These are phyloP conservation scores for Auriscalpium orientale DNA, from an alignment of 768 basidiomycete species.

Conservation along the genomic window DNA sequence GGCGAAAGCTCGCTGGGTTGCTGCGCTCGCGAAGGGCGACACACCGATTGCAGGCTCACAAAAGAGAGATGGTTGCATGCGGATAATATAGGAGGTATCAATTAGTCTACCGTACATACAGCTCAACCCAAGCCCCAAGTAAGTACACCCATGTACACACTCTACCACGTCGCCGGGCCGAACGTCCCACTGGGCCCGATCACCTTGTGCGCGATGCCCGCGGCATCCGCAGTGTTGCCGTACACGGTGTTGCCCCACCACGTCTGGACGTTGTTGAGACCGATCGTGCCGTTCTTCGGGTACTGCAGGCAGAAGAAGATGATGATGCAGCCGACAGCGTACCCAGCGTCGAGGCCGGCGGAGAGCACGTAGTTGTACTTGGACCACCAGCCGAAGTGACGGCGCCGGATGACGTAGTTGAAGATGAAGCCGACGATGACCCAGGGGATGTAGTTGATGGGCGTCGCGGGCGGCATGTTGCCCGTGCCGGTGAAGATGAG, in stretches of 20 bases:
- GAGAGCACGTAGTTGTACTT: constrained; percentile 54
- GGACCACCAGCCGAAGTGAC: constrained; percentile 32
- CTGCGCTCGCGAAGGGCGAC: no score
- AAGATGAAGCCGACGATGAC: constrained; percentile 29
- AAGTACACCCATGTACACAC: no score
- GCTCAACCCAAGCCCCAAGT: no score
- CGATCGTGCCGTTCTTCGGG: constrained; percentile 54
- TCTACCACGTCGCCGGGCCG: constrained; percentile 11
- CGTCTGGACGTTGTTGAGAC: constrained; percentile 37
- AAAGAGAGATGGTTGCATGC: no score
- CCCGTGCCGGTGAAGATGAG: constrained; percentile 35
- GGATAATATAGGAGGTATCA: no score
- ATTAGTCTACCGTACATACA: no score
- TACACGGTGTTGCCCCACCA: constrained; percentile 68
- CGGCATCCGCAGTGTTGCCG: constrained; percentile 25
- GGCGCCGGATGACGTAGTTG: constrained; percentile 30
- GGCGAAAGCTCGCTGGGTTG: no score
- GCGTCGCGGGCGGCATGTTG: constrained; percentile 34
- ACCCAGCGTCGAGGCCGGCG: constrained; percentile 64
- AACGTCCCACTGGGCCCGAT: constrained; percentile 5
- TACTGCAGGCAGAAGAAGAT: constrained; percentile 63
- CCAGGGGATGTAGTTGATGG: constrained; percentile 34
- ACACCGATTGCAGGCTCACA: no score
- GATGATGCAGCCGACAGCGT: constrained; percentile 46
- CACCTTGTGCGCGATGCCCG: constrained; percentile 8